Conservation (phyloP, 768 basidiomycete genomes). For the Boletus vermiculosoides region DNA sequence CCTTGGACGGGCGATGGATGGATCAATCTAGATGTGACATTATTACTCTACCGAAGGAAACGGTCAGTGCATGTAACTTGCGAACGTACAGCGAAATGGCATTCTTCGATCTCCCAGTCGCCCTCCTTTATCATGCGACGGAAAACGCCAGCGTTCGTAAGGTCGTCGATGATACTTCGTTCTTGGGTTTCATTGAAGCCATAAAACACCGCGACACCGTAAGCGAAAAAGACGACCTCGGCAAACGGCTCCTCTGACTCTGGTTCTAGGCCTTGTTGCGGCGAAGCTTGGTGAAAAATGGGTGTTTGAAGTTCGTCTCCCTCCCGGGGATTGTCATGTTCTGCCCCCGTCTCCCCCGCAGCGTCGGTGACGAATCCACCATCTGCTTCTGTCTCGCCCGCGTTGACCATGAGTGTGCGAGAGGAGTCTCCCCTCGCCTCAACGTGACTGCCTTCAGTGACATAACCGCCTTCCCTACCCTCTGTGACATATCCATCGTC, state of each 20-base stretch:
- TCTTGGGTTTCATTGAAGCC: conserved; percentile 81
- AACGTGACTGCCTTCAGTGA: conserved; percentile 38
- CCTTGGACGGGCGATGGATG: conserved; percentile 78
- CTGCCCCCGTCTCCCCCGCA: conserved; percentile 13
- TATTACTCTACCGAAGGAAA: not conserved
- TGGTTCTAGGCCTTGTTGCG: not conserved
- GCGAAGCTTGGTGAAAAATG: not conserved
- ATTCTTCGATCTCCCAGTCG: conserved; percentile 92
- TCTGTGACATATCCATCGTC: conserved; percentile 27
- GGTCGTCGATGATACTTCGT: conserved; percentile 79
- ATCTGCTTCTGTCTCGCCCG: conserved; percentile 11
- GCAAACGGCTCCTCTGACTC: conserved; percentile 50
- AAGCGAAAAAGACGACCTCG: conserved; percentile 78
- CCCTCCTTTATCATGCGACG: conserved; percentile 57
- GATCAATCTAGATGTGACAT: conserved; percentile 60
- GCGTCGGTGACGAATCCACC: conserved; percentile 13
- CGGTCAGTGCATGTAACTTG: not conserved
- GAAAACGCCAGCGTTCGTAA: conserved; percentile 69
- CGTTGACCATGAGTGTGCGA: not conserved
- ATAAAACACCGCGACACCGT: conserved; percentile 92
- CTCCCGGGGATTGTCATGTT: conserved; percentile 2
- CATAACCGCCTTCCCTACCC: conserved; percentile 56
- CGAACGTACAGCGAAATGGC: conserved; percentile 71
- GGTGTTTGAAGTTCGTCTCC: conserved; percentile 9
- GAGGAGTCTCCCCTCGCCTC: conserved; percentile 1